These are phyloP conservation scores for Aspergillus leporis DNA, from an alignment of 495 filamentous ascomycete species.

Conservation along the genomic window DNA sequence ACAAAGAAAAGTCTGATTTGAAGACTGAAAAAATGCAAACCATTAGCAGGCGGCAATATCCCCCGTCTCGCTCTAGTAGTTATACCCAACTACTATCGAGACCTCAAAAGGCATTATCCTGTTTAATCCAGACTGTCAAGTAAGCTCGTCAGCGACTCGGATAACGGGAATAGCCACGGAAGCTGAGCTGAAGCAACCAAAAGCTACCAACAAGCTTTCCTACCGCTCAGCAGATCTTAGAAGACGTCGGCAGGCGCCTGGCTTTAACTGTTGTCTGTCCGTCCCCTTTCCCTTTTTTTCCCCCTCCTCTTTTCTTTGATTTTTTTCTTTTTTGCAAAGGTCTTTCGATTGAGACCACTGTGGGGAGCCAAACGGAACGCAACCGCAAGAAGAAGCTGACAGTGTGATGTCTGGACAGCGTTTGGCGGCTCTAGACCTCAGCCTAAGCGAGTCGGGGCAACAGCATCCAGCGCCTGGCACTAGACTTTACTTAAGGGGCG, in stretches of 20 bases:
- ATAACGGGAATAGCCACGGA: background rate
- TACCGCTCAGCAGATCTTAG: background rate
- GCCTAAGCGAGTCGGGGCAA: slow-evolving; percentile 1
- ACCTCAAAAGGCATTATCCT: background rate
- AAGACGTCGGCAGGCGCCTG: background rate
- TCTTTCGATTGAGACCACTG: background rate
- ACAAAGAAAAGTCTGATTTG: background rate
- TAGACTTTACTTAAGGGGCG: background rate
- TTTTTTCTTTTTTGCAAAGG: background rate
- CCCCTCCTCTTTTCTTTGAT: too few species aligned
- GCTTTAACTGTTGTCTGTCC: background rate
- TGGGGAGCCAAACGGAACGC: slow-evolving; percentile 1
- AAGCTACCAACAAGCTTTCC: background rate
- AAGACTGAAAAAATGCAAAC: background rate
- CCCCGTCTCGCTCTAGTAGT: background rate
- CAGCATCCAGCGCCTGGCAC: background rate
- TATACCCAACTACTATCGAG: background rate
- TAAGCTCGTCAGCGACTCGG: background rate
- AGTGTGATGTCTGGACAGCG: slow-evolving; percentile 8
- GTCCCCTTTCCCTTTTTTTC: background rate
- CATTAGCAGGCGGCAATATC: background rate
- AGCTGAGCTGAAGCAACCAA: background rate
- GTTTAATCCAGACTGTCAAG: background rate
- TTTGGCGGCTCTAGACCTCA: slow-evolving; percentile 1
- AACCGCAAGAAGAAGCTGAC: slow-evolving; percentile 6